Conservation (phyloP, 1,284 basidiomycete species). For the Lentinus polychrous region DNA sequence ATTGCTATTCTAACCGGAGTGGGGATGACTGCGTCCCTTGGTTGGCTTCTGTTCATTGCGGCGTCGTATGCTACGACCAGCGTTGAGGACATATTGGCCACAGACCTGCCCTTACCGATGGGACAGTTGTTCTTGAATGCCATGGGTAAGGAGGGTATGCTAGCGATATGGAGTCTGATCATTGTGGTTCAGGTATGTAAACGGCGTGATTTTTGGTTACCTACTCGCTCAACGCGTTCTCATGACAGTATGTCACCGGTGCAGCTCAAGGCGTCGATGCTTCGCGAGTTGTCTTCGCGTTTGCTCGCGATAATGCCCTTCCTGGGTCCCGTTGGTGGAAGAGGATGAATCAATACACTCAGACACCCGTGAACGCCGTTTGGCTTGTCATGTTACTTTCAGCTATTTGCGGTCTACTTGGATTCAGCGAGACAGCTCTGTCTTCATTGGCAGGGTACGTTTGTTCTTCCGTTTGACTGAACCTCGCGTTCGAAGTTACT, state of each 20-base stretch:
- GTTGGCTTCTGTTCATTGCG: slow-evolving; percentile 58
- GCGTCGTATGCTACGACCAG: slow-evolving; percentile 59
- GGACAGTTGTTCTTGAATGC: slow-evolving; percentile 62
- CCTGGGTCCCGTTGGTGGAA: slow-evolving; percentile 68
- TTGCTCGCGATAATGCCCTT: slow-evolving; percentile 65
- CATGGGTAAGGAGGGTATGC: slow-evolving; percentile 63
- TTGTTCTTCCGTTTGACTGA: not conserved
- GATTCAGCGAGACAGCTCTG: slow-evolving; percentile 57
- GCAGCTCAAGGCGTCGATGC: slow-evolving; percentile 72
- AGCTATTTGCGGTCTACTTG: slow-evolving; percentile 54
- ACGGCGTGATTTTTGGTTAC: not conserved
- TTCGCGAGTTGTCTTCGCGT: slow-evolving; percentile 68
- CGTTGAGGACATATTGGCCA: slow-evolving; percentile 42
- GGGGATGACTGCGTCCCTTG: slow-evolving; percentile 49
- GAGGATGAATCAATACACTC: slow-evolving; percentile 45
- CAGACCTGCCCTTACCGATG: slow-evolving; percentile 57
- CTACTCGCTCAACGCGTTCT: not conserved
- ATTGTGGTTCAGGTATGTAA: slow-evolving; percentile 56
- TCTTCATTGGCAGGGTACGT: slow-evolving; percentile 61
- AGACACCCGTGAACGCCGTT: slow-evolving; percentile 67
- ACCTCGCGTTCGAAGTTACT: not conserved
- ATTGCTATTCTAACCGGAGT: slow-evolving; percentile 70
- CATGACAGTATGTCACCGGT: slow-evolving; percentile 55
- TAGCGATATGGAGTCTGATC: slow-evolving; percentile 63
- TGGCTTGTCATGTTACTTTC: slow-evolving; percentile 63